phyloP scores from a whole-genome alignment of 2,329 filamentous ascomycete genomes.

The Pyrenochaeta sp. region DNA sequence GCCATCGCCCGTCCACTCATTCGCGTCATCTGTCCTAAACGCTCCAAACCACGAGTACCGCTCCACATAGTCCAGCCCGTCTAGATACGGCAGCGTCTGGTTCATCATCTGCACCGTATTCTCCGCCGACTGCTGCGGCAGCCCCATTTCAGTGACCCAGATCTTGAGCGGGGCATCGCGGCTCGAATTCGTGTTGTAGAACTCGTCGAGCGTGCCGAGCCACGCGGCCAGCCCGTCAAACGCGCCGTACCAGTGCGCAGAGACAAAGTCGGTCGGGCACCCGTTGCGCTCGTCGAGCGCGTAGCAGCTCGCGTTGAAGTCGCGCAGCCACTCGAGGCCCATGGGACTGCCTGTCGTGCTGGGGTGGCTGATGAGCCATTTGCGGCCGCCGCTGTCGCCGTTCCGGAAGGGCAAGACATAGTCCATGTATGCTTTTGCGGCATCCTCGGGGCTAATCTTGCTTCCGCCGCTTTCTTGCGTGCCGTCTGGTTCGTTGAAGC shows the following conservation, averaged over 20 bases:
- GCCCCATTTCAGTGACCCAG: slow-evolving; percentile 82
- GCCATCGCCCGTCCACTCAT: slow-evolving; percentile 46
- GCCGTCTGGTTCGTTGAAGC: slow-evolving; percentile 83
- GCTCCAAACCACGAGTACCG: slow-evolving; percentile 47
- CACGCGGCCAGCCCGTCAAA: slow-evolving; percentile 73
- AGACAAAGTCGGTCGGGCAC: slow-evolving; percentile 60
- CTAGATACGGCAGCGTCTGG: slow-evolving; percentile 70
- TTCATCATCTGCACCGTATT: slow-evolving; percentile 75
- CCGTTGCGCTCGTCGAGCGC: slow-evolving; percentile 47
- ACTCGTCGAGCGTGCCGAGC: slow-evolving; percentile 66
- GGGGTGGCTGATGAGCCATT: slow-evolving; percentile 71
- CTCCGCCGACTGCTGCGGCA: slow-evolving; percentile 62
- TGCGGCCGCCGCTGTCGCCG: slow-evolving; percentile 56
- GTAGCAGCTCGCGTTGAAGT: slow-evolving; percentile 69
- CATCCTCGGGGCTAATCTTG: slow-evolving; percentile 65
- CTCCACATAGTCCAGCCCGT: slow-evolving; percentile 61
- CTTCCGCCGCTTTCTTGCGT: slow-evolving; percentile 66
- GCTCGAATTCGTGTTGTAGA: slow-evolving; percentile 58
- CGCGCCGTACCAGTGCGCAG: slow-evolving; percentile 66
- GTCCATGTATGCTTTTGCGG: slow-evolving; percentile 73
- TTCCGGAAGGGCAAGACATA: slow-evolving; percentile 74
- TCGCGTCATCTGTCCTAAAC: slow-evolving; percentile 41
- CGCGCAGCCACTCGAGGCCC: slow-evolving; percentile 72
- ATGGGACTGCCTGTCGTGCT: slow-evolving; percentile 69
- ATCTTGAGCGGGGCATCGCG: slow-evolving; percentile 56